Percentiles rank a stretch among this genome's conserved stretches.
Conservation (phyloP, 2,329 filamentous ascomycete genomes). For the Penicillium sp. region DNA sequence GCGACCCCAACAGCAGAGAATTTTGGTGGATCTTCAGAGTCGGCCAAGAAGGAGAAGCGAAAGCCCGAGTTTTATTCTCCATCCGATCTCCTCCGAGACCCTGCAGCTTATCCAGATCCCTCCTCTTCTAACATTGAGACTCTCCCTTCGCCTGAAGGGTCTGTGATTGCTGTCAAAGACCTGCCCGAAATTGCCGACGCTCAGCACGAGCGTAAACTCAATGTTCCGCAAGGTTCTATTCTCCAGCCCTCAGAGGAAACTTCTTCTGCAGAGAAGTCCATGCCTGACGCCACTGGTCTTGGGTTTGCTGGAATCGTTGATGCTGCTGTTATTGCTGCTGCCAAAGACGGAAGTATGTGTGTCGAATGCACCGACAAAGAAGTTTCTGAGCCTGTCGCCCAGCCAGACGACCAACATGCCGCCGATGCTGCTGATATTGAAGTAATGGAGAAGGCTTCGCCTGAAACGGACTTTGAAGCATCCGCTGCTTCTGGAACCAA, state of each 20-base stretch:
- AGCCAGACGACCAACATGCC: neutral
- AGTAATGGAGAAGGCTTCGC: neutral
- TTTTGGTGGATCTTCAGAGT: slow-evolving; percentile 36
- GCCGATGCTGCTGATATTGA: neutral
- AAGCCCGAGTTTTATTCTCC: slow-evolving; percentile 50
- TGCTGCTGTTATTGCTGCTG: slow-evolving; percentile 25
- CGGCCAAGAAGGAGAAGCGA: slow-evolving; percentile 38
- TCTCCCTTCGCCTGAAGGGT: slow-evolving; percentile 32
- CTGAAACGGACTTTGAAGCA: neutral
- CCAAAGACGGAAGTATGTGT: slow-evolving; percentile 7
- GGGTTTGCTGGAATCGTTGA: slow-evolving; percentile 25
- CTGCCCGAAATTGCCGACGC: slow-evolving; percentile 18
- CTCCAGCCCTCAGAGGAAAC: slow-evolving; percentile 2
- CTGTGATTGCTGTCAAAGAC: slow-evolving; percentile 27
- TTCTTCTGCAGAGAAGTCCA: neutral
- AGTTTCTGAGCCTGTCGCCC: neutral
- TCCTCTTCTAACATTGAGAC: slow-evolving; percentile 24
- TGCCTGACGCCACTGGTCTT: slow-evolving; percentile 2
- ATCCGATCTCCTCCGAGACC: slow-evolving; percentile 46
- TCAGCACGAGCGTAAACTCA: slow-evolving; percentile 14
- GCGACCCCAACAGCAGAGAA: slow-evolving; percentile 66
- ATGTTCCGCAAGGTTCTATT: slow-evolving; percentile 18
- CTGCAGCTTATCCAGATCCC: slow-evolving; percentile 25
- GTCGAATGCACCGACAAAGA: slow-evolving; percentile 3
- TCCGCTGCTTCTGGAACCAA: neutral